Evolutionary conservation across 441 rosid genomes (phyloP).

Genomic region (Populus tomentosa): DNA sequence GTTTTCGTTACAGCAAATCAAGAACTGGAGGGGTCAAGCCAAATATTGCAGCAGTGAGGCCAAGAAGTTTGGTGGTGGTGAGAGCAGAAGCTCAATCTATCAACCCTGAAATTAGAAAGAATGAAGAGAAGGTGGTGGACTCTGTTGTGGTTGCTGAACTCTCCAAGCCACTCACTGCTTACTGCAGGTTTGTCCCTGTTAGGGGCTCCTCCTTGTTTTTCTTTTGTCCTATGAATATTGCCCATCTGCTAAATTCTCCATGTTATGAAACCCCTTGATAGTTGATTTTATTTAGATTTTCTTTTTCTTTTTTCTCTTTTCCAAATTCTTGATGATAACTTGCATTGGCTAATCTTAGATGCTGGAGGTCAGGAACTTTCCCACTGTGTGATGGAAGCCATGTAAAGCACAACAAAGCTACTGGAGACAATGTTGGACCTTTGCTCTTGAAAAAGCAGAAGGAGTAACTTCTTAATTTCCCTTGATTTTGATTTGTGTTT

Average conservation of each 20-base stretch:
- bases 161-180: constrained; percentile 75
- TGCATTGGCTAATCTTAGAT: constrained; percentile 33
- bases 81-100: constrained; percentile 64
- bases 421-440: constrained; percentile 95
- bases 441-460: constrained; percentile 72
- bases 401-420: constrained; percentile 89
- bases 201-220: not conserved
- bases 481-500: not conserved
- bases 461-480: not conserved
- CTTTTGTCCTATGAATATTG: not conserved
- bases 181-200: constrained; percentile 58
- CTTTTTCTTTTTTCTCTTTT: not conserved
- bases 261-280: not conserved
- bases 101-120: constrained; percentile 73
- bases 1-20: constrained; percentile 30
- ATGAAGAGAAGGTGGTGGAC: constrained; percentile 84
- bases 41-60: constrained; percentile 14
- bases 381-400: constrained; percentile 89
- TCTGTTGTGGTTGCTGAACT: constrained; percentile 67
- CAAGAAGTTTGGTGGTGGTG: constrained; percentile 44
- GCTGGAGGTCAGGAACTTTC: constrained; percentile 90
- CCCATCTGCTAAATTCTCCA: no score
- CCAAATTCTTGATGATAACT: not conserved
- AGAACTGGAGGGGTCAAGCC: constrained; percentile 20
- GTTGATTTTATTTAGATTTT: not conserved